These are phyloP conservation scores for Pseudoperonospora humuli DNA, from an alignment of 352 stramenopile genomes.

Conservation along the genomic window DNA sequence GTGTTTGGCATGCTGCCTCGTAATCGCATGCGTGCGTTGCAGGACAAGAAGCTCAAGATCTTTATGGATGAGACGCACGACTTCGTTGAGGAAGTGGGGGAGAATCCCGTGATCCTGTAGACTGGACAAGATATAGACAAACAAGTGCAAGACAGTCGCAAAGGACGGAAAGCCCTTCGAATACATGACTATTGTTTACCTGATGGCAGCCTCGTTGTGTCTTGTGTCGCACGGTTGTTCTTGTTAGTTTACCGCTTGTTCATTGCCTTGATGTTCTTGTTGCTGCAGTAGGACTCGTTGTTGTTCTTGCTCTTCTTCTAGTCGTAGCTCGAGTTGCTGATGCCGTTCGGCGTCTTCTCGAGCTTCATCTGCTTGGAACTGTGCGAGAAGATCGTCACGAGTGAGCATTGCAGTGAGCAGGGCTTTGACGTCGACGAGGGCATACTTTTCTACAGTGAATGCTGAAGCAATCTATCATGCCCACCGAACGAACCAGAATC, in stretches of 20 bases:
- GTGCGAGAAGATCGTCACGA: too few relatives aligned
- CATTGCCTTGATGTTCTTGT: too few relatives aligned
- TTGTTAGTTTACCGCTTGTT: not conserved
- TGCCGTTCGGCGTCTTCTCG: too few relatives aligned
- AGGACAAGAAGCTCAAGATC: slow-evolving; percentile 96
- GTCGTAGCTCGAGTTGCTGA: too few relatives aligned
- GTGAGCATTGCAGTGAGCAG: too few relatives aligned
- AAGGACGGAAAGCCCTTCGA: slow-evolving; percentile 7
- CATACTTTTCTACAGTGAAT: too few relatives aligned
- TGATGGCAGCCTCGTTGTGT: slow-evolving; percentile 7
- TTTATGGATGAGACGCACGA: slow-evolving; percentile 92
- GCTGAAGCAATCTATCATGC: too few relatives aligned
- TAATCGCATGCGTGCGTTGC: slow-evolving; percentile 93
- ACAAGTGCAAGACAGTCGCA: not conserved
- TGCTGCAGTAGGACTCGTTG: too few relatives aligned
- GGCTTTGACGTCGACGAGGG: too few relatives aligned
- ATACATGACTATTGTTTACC: slow-evolving; percentile 4
- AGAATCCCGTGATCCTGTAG: slow-evolving; percentile 80
- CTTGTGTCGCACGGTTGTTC: slow-evolving; percentile 4
- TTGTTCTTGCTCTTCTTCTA: too few relatives aligned
- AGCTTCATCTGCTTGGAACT: too few relatives aligned
- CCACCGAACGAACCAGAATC: too few relatives aligned
- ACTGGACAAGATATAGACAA: slow-evolving; percentile 18
- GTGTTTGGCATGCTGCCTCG: slow-evolving; percentile 97
- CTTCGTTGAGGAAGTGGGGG: slow-evolving; percentile 82